Evolutionary conservation across 2,329 filamentous ascomycete species (phyloP).

Genomic region (Curvularia spicifera): DNA sequence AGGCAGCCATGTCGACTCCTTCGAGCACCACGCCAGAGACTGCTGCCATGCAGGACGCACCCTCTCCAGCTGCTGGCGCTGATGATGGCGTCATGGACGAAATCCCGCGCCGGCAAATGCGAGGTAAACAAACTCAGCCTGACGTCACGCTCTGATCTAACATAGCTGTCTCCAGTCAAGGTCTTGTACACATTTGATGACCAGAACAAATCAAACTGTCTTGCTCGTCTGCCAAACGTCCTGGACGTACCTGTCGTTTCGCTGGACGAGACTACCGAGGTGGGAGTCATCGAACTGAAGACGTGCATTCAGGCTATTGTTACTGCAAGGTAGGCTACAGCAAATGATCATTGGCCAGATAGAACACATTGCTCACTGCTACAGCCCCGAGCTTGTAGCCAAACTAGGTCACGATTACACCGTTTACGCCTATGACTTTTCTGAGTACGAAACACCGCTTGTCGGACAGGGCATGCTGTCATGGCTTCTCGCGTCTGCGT

Average conservation of each 20-base stretch:
- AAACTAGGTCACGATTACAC: constrained; percentile 82
- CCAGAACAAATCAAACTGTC: constrained; percentile 84
- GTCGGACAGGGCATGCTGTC: constrained; percentile 97
- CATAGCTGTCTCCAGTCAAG: constrained; percentile 70
- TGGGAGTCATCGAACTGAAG: constrained; percentile 86
- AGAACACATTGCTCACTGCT: constrained; percentile 26
- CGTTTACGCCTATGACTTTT: constrained; percentile 97
- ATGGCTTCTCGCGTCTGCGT: constrained; percentile 71
- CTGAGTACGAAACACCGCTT: constrained; percentile 88
- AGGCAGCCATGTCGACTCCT: constrained; percentile 46
- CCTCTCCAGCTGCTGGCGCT: constrained; percentile 28
- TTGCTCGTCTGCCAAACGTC: constrained; percentile 82
- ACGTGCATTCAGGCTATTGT: constrained; percentile 86
- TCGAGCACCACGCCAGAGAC: constrained; percentile 30
- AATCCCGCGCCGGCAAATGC: constrained; percentile 54
- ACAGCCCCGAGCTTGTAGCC: constrained; percentile 85
- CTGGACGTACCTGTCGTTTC: constrained; percentile 80
- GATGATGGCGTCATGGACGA: constrained; percentile 38
- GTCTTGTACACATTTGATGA: constrained; percentile 96
- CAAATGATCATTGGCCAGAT: constrained; percentile 17
- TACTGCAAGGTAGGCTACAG: constrained; percentile 59
- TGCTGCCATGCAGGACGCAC: constrained; percentile 31
- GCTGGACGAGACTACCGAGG: constrained; percentile 78
- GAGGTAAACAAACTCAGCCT: constrained; percentile 47
- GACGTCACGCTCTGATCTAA: constrained; percentile 25